Percentiles rank a stretch among this genome's conserved stretches.
Conservation (phyloP, 2,329 filamentous ascomycete species). For the Fusarium sp. region DNA sequence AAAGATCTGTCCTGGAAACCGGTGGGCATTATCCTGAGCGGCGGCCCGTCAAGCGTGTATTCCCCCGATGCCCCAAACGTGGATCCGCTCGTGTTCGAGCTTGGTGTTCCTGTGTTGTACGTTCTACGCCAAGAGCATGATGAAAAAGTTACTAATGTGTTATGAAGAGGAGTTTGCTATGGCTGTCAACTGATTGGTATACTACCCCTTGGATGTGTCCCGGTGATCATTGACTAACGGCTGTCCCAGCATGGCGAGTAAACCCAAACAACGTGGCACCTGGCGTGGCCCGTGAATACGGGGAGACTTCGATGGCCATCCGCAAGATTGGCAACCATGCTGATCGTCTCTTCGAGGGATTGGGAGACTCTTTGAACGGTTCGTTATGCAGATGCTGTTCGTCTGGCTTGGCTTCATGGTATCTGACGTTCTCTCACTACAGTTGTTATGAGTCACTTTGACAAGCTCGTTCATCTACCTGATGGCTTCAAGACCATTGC, state of each 20-base stretch:
- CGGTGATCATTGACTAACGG: not conserved
- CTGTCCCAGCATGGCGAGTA: not conserved
- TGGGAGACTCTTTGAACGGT: not conserved
- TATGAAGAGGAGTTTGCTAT: not conserved
- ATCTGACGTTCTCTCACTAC: not conserved
- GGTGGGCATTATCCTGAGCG: not conserved
- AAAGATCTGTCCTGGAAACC: conserved; percentile 1
- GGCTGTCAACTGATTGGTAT: not conserved
- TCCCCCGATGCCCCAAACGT: not conserved
- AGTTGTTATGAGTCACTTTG: not conserved
- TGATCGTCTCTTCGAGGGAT: conserved; percentile 1
- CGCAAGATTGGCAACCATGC: not conserved
- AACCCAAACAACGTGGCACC: not conserved
- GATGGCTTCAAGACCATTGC: not conserved
- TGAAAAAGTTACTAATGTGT: not conserved
- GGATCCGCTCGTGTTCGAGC: not conserved
- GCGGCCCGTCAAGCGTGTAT: not conserved
- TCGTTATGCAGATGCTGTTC: not conserved
- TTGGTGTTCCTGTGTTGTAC: not conserved
- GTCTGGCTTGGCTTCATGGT: not conserved
- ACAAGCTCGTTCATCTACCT: not conserved
- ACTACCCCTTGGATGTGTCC: not conserved
- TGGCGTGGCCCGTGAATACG: not conserved
- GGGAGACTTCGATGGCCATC: not conserved
- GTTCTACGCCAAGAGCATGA: not conserved